Evolutionary conservation across 768 basidiomycete genomes (phyloP).

Genomic region (Galerina sulciceps): DNA sequence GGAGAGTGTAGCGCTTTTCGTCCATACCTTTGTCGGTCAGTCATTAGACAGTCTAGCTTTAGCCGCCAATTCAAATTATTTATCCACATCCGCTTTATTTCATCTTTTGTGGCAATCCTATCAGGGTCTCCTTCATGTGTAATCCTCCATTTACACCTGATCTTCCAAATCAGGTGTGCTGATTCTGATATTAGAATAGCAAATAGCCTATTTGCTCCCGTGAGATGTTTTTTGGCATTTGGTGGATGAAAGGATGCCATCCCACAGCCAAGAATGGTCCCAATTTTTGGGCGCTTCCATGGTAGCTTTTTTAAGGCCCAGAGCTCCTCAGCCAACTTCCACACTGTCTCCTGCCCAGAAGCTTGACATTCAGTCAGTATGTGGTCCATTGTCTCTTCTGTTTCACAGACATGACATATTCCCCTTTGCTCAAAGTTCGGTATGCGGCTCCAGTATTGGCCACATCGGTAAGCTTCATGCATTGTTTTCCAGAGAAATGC

Average conservation of each 20-base stretch:
- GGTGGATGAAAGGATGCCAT: background rate
- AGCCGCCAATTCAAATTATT: constrained; percentile 15
- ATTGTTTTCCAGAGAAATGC: constrained; percentile 28
- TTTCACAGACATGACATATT: constrained; percentile 16
- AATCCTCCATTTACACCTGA: constrained; percentile 29
- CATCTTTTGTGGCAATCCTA: background rate
- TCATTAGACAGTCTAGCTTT: constrained; percentile 17
- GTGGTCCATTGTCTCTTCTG: constrained; percentile 28
- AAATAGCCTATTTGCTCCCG: constrained; percentile 18
- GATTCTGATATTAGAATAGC: constrained; percentile 31
- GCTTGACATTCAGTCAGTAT: constrained; percentile 29
- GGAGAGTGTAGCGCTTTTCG: background rate
- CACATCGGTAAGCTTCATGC: constrained; percentile 25
- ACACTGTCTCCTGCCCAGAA: constrained; percentile 23
- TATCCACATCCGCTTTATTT: constrained; percentile 19
- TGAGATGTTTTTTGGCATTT: background rate
- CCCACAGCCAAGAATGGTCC: constrained; percentile 22
- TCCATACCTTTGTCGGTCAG: background rate
- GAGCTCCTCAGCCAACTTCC: constrained; percentile 22
- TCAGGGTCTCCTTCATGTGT: constrained; percentile 6
- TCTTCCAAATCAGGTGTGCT: constrained; percentile 33
- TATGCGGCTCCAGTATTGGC: constrained; percentile 28
- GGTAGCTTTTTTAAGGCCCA: constrained; percentile 9
- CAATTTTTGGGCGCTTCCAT: constrained; percentile 15
- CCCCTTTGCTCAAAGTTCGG: constrained; percentile 9